Evolutionary conservation across 2,329 filamentous ascomycete species (phyloP).

Genomic region (Mycosphaerella sp.): DNA sequence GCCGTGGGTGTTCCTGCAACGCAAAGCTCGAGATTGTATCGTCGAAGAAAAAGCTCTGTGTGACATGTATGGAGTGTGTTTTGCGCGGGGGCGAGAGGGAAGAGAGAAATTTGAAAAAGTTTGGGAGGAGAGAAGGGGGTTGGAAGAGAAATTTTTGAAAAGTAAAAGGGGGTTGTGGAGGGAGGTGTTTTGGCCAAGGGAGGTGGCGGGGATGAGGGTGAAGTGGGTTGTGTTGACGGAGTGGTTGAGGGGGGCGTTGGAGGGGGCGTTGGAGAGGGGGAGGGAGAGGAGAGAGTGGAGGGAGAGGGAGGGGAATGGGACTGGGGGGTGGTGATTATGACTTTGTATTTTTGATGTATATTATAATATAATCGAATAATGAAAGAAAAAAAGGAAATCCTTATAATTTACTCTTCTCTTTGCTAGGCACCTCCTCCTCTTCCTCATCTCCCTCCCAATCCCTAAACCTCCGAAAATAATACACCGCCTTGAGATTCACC

Average conservation of each 20-base stretch:
- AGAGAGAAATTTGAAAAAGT: conserved; percentile 16
- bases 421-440: no score
- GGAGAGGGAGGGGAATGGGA: neutral
- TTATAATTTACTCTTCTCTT: conserved; percentile 19
- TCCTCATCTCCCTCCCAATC: conserved; percentile 27
- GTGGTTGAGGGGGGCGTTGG: conserved; percentile 8
- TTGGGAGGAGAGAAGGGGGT: conserved; percentile 17
- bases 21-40: conserved; percentile 14
- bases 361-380: no score
- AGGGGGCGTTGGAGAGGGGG: conserved; percentile 3
- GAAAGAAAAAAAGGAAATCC: no score
- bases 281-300: neutral
- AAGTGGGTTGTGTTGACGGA: conserved; percentile 4
- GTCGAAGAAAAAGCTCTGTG: conserved; percentile 15
- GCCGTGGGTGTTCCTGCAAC: conserved; percentile 17
- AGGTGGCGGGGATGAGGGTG: conserved; percentile 3
- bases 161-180: neutral
- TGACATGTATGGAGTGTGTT: conserved; percentile 20
- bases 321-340: no score
- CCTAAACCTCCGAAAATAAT: conserved; percentile 34
- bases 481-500: conserved; percentile 36
- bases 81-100: conserved; percentile 2
- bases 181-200: conserved; percentile 11
- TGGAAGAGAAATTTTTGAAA: conserved; percentile 4
- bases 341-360: no score